Base-by-base conservation (phyloP, 2,329 filamentous ascomycete species). In the Bisporella sp. region DNA sequence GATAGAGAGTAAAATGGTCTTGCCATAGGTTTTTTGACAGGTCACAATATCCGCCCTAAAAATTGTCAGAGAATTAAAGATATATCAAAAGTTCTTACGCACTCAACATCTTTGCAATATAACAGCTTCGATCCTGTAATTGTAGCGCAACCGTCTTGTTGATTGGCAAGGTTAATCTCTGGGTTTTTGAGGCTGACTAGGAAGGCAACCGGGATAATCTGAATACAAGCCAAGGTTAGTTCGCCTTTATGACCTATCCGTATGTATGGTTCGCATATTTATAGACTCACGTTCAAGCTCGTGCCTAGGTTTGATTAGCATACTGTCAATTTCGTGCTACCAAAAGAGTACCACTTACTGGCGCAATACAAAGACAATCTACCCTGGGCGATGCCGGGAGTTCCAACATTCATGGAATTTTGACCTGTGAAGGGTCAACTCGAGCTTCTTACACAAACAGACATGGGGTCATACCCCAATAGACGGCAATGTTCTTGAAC, bases 1-100 rank as follows among this genome's bases (percentile, higher is more conserved):
- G 42, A 90, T 73, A 3, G 85, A 89, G 7, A 90, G 73, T 42
- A 88, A 64, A 57, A 90, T 82, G 1, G 84, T 87, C 68, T 89
- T 90, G 55, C 77, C 77, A 54, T 80, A 69, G 5, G 64, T 68
- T 11, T 67, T 58, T 64, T 90, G 85, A 67, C 86, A 91, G 7
- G 73, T 61, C 52, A 70, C 66, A 57, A 80, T 79, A 54, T 79
- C 77, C 40, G 66, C 68, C 57, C 53, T 58, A 31, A 12, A 29
- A 31, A 32, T 33, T 46, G 40, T 51, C 45, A 50, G 47, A 37
- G n/a, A 49, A 45, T 8, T 5, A 48, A 5, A 29, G 39, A 9
- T 9, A 28, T n/a, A 11, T 30, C 2, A 6, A 4, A n/a, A 63
- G 77, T 62, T 70, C 21, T 21, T 21, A 21, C 21, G 21, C 21